Evolutionary conservation across 1,284 basidiomycete genomes (phyloP), one percentile per base, ranked within the genome.

Genomic region (Papiliotrema nemorosa): DNA sequence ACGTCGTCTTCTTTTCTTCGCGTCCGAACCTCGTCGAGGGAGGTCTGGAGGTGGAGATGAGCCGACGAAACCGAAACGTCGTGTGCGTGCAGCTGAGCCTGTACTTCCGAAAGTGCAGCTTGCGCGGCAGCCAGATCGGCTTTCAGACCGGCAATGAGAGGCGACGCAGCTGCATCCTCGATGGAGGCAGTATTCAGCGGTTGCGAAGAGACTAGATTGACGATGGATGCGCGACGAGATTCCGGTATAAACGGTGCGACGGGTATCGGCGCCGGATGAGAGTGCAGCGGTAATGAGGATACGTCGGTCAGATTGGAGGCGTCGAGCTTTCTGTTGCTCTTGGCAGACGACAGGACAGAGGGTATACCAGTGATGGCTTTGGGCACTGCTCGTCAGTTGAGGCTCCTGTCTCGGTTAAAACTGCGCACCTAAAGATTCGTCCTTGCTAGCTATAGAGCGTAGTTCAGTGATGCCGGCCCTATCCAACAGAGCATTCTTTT

Each of bases 1-100:
- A 78, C 78, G 62, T 97, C 94, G 67, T 97, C 93, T 56, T 85
- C 82, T 43, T 85, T 85, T 70, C 91, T 91, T 53, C 82, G 81
- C 47, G 81, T 81, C 18, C 91, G 82, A 44, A 87, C 81, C 21
- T 82, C 79, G 27, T 86, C 84, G 34, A 97, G 78, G 60, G 90
- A 85, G 5, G 74, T 71, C 64, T 89, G 84, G 34, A 97, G 80
- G 21, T 78, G 72, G 25, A 79, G 74, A 64, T 84, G 88, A 18
- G 85, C 81, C 27, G 83, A 78, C 1, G 81, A 76, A 9, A 87
- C 81, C 20, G 80, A 74, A 26, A 79, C 70, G 59, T 86, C 82
- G 58, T 84, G 82, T 48, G 90, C 83, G 5, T 79, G 74, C 13
- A 96, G 80, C 66, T 96, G 91, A n/a, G 76, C 75, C 52, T 84